Base-by-base conservation (phyloP, 306 rosid genomes). In the Lablab purpureus region DNA sequence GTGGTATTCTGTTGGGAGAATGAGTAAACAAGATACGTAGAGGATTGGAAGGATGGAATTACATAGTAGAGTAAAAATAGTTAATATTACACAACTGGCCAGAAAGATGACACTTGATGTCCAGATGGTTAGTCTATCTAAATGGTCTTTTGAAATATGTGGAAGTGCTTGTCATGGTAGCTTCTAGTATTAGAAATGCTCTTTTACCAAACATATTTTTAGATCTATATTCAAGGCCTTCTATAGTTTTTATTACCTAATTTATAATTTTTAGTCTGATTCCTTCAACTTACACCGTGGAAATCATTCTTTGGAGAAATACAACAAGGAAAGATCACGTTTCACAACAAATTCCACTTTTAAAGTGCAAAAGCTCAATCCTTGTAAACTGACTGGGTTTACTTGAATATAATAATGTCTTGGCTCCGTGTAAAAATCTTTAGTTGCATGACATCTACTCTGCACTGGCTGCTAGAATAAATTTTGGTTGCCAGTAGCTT, bases 131-230 rank as follows among this genome's bases (percentile, higher is more conserved):
- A 43, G 25, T 75, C 22, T 49, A 71, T 43, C 69, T 46, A 22
- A 55, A 36, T 71, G 18, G 32, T 47, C 46, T 47, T 62, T 73
- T 37, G 50, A 73, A 72, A 64, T 80, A 56, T 54, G 73, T 80
- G 18, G 22, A 34, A 46, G 46, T 80, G 37, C 63, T 45, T 56
- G 34, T 41, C 56, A 66, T 65, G 27, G 41, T 5, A 67, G 32
- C 45, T 54, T 54, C 21, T 56, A 46, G n/a, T 27, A 22, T 43
- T 71, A 43, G 23, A 15, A 47, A 1, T 79, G 18, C 49, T 28
- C 43, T 30, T 71, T 45, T 17, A 18, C 37, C 15, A 30, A 55
- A 77, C 18, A 76, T 36, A 12, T 18, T 34, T 5, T 32, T 14
- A 34, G 6, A 7, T 36, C 52, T 62, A 46, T 50, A 19, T 67